Conservation (phyloP, 169 alveolate species). For the Cardiosporidium cionae region DNA sequence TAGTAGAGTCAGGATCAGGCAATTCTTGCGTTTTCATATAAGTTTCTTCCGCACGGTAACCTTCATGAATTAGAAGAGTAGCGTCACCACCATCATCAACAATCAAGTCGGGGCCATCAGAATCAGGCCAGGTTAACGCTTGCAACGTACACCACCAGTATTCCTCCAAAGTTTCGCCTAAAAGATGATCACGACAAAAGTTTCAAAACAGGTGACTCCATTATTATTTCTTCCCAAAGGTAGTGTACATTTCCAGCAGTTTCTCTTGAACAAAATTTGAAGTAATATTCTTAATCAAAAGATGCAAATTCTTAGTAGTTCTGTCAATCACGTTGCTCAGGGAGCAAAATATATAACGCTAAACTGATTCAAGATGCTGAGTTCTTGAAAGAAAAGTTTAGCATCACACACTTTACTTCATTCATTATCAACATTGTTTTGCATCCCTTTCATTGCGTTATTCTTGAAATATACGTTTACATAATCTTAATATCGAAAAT, state of each 20-base stretch:
- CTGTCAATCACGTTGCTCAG: too few relatives aligned
- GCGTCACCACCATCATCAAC: slow-evolving; percentile 98
- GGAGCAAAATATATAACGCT: too few relatives aligned
- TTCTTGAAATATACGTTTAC: background rate
- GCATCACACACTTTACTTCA: background rate
- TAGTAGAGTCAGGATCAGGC: slow-evolving; percentile 39
- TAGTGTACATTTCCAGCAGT: background rate
- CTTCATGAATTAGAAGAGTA: slow-evolving; percentile 84
- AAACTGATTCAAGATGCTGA: background rate
- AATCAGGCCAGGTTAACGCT: slow-evolving; percentile 87
- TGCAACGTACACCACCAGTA: slow-evolving; percentile 95
- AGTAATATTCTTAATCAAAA: too few relatives aligned
- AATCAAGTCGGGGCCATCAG: slow-evolving; percentile 89
- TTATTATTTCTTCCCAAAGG: too few relatives aligned
- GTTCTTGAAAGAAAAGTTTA: background rate
- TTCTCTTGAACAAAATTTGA: background rate
- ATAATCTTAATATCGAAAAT: background rate
- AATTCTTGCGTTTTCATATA: slow-evolving; percentile 23
- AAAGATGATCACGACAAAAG: background rate
- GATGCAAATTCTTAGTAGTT: too few relatives aligned
- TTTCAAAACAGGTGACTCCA: background rate
- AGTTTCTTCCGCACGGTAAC: slow-evolving; percentile 69
- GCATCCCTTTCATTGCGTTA: background rate
- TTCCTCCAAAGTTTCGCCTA: slow-evolving; percentile 83
- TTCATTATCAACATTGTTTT: background rate